phyloP scores from a whole-genome alignment of 2,329 filamentous ascomycete genomes.

The Fusarium torulosum region DNA sequence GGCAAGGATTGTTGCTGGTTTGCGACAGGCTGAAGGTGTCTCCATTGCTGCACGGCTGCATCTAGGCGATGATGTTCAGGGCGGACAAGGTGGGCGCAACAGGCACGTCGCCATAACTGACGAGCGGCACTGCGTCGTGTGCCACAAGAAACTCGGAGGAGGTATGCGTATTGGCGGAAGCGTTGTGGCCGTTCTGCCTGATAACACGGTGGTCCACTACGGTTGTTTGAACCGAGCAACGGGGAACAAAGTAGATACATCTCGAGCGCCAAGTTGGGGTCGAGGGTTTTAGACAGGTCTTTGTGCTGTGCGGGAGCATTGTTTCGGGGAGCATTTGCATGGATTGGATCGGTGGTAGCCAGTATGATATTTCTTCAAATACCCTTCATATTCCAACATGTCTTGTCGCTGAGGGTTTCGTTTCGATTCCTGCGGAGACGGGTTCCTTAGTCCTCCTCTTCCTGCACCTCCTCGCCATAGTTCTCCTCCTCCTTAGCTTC shows the following conservation, averaged over 20 bases:
- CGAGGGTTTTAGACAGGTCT: conserved; percentile 51
- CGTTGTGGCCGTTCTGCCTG: conserved; percentile 89
- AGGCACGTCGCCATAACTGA: conserved; percentile 84
- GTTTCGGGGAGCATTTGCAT: conserved; percentile 42
- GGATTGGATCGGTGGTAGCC: conserved; percentile 40
- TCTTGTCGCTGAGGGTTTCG: conserved; percentile 17
- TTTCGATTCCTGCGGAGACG: neutral
- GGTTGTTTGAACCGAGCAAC: conserved; percentile 74
- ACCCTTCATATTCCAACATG: conserved; percentile 39
- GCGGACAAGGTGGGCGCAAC: conserved; percentile 66
- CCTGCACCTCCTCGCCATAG: conserved; percentile 86
- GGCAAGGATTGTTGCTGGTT: conserved; percentile 78
- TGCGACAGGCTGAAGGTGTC: conserved; percentile 85
- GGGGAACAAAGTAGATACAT: conserved; percentile 52
- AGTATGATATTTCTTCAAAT: conserved; percentile 45
- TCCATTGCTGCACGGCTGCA: conserved; percentile 78
- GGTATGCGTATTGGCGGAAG: conserved; percentile 88
- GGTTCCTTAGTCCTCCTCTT: conserved; percentile 64
- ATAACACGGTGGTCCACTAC: conserved; percentile 85
- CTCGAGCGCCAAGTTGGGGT: conserved; percentile 54
- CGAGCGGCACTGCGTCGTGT: conserved; percentile 90
- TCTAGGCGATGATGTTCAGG: conserved; percentile 74
- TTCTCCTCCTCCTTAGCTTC: conserved; percentile 77
- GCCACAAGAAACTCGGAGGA: conserved; percentile 90
- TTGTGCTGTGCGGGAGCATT: conserved; percentile 29